phyloP scores from a whole-genome alignment of 148 eudicot genomes.

The Cornus kousa region DNA sequence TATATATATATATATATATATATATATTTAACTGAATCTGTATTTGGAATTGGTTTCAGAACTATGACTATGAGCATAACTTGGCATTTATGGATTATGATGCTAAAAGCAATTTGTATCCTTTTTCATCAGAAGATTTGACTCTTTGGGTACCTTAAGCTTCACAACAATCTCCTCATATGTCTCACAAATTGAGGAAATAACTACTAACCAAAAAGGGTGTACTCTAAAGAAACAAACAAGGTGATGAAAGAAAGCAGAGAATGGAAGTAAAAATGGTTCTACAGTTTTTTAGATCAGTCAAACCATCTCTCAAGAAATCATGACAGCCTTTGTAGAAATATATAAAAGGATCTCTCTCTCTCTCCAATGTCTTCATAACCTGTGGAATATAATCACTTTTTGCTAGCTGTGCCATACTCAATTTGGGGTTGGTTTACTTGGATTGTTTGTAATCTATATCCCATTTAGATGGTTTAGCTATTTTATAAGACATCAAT shows the following conservation, averaged over 20 bases:
- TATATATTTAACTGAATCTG: too few species aligned
- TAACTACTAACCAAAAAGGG: neutral
- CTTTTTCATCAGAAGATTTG: conserved; percentile 6
- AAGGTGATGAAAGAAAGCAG: neutral
- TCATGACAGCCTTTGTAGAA: conserved; percentile 6
- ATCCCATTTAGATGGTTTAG: neutral
- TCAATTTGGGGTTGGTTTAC: neutral
- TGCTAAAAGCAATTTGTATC: neutral
- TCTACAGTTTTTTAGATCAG: conserved; percentile 12
- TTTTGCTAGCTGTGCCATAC: neutral
- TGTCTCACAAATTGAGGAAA: neutral
- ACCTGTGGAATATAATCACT: neutral
- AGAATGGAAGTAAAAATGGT: conserved; percentile 2
- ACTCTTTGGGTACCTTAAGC: conserved; percentile 17
- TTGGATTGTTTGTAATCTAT: too few species aligned
- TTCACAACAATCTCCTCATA: conserved; percentile 4
- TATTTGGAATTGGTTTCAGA: conserved; percentile 21
- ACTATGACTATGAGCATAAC: conserved; percentile 14
- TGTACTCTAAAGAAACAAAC: neutral
- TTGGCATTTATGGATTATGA: neutral
- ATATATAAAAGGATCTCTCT: neutral
- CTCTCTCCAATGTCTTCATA: neutral
- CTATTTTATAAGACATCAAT: too few species aligned
- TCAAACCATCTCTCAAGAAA: conserved; percentile 2
- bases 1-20: too few species aligned